Base-by-base conservation (phyloP, 1,139 yeast species). In the Hanseniaspora sp. region DNA sequence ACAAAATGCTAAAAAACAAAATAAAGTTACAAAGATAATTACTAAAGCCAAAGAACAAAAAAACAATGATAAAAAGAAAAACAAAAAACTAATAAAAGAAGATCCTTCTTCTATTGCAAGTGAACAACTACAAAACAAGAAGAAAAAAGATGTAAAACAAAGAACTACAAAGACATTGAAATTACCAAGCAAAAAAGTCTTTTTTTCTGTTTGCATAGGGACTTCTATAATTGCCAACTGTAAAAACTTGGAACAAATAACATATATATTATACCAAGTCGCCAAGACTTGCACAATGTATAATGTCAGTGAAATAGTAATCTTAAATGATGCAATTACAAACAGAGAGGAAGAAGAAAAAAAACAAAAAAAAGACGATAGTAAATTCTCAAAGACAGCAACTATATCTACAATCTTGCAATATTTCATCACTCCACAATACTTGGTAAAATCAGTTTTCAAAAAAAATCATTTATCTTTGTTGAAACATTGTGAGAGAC, bases 381-480 rank as follows among this genome's bases (percentile, higher is more conserved):
- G 44, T 59, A 61, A 55, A 59, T 63, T 55, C 57, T 68, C 58
- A 57, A 73, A 77, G 49, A 71, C 81, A 0, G 68, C 82, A 63
- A 63, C 81, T 17, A 73, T 86, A 47, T 94, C 95, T 0, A 74
- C 83, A 1, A 71, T 88, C 53, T 71, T 88, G 54, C 95, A 87
- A 64, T 88, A 73, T 64, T 86, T 86, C 62, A 79, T 88, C 15
- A 88, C 96, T 0, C 96, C 96, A 1, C 86, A 90, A 51, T 86
- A 88, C 63, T 72, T 88, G 42, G 76, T 83, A 29, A 80, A 81
- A 58, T 69, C 82, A 0, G 74, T 83, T 9, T 85, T 88, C 68
- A 73, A 74, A 56, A 69, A 72, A 53, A 66, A 71, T 29, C 68
- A 67, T 54, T 58, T 64, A 35, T 63, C 67, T 28, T 75, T 81